Evolutionary conservation across 805 yeast species (phyloP).

Genomic region (Kuraishia molischiana): DNA sequence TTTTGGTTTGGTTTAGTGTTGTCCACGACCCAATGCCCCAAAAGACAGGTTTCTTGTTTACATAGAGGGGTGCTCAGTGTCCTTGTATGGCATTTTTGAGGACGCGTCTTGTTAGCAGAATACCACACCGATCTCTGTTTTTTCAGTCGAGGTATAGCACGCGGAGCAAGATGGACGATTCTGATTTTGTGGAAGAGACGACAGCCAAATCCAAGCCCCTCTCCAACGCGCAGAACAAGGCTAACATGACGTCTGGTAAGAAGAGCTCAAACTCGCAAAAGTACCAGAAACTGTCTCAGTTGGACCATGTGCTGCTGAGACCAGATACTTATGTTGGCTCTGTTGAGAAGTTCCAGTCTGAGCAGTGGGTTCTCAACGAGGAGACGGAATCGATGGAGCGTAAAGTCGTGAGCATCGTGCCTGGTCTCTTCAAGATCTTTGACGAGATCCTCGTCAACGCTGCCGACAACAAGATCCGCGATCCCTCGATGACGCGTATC

Average conservation of each 20-base stretch:
- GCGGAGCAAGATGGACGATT: too few relatives aligned
- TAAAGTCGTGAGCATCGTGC: slow-evolving; percentile 69
- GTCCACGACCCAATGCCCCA: too few relatives aligned
- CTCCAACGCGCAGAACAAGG: slow-evolving; percentile 15
- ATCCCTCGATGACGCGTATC: slow-evolving; percentile 78
- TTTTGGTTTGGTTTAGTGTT: too few relatives aligned
- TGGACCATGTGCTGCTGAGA: slow-evolving; percentile 92
- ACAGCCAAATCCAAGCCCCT: too few relatives aligned
- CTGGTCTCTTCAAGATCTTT: slow-evolving; percentile 92
- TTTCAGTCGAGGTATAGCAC: too few relatives aligned
- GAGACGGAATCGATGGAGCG: slow-evolving; percentile 50
- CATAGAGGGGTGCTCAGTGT: too few relatives aligned
- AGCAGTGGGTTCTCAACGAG: slow-evolving; percentile 80
- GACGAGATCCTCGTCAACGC: slow-evolving; percentile 97
- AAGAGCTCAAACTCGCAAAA: slow-evolving; percentile 44
- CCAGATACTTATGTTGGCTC: slow-evolving; percentile 98
- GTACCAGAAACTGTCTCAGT: slow-evolving; percentile 88
- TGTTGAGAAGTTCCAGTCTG: slow-evolving; percentile 68
- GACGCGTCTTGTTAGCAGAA: too few relatives aligned
- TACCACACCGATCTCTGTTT: too few relatives aligned
- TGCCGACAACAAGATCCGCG: slow-evolving; percentile 96
- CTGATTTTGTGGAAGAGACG: too few relatives aligned
- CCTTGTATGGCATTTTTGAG: too few relatives aligned
- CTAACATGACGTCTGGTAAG: background rate
- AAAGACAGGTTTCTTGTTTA: too few relatives aligned